Evolutionary conservation across 495 filamentous ascomycete species (phyloP).

Genomic region (Penicillium robsamsonii): DNA sequence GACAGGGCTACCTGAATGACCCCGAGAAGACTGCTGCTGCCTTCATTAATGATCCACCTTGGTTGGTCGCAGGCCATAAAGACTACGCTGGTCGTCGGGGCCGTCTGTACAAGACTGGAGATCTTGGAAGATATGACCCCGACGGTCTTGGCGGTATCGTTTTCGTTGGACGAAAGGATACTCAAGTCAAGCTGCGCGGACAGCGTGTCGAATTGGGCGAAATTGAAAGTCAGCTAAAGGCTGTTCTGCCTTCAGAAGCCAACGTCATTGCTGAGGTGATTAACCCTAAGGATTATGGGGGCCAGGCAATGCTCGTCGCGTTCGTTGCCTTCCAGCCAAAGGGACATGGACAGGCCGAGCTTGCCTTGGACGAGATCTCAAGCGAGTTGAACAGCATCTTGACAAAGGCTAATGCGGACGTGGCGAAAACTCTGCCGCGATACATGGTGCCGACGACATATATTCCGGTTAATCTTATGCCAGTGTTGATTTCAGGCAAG

Average conservation of each 20-base stretch:
- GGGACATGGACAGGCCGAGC: slow-evolving; percentile 17
- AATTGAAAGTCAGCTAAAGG: slow-evolving; percentile 41
- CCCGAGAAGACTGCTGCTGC: slow-evolving; percentile 42
- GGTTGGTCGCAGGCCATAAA: slow-evolving; percentile 44
- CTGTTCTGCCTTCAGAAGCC: slow-evolving; percentile 29
- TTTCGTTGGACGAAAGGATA: slow-evolving; percentile 61
- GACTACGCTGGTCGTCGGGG: slow-evolving; percentile 33
- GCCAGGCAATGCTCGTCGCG: slow-evolving; percentile 37
- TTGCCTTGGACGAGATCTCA: slow-evolving; percentile 17
- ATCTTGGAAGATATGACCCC: slow-evolving; percentile 55
- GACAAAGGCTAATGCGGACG: slow-evolving; percentile 26
- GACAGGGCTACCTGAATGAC: slow-evolving; percentile 51
- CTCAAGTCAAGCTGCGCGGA: slow-evolving; percentile 61
- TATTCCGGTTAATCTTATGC: slow-evolving; percentile 40
- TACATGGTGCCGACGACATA: slow-evolving; percentile 50
- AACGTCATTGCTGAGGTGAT: slow-evolving; percentile 43
- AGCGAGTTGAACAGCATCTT: slow-evolving; percentile 22
- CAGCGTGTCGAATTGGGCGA: slow-evolving; percentile 63
- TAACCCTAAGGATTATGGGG: slow-evolving; percentile 28
- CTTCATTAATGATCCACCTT: slow-evolving; percentile 49
- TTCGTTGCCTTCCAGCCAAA: slow-evolving; percentile 35
- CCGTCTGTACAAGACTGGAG: slow-evolving; percentile 51
- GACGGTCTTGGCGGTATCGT: slow-evolving; percentile 48
- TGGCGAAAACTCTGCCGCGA: slow-evolving; percentile 35
- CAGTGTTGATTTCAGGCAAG: slow-evolving; percentile 44